Percentiles rank a stretch among this genome's conserved stretches.
phyloP scores from a whole-genome alignment of 495 filamentous ascomycete species.

The Endocarpon pusillum region DNA sequence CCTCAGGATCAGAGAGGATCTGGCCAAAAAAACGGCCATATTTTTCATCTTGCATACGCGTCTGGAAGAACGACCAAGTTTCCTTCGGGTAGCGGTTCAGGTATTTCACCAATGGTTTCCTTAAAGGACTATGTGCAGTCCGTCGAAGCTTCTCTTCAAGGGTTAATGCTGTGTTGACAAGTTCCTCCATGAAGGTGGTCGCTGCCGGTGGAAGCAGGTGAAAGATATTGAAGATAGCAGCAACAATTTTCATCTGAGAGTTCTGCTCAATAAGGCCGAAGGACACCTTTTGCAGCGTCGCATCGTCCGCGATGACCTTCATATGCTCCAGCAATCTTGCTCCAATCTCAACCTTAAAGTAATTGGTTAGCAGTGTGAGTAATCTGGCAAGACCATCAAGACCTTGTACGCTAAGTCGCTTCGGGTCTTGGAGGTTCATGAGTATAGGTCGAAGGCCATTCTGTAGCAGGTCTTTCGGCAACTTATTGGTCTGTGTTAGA shows the following conservation, averaged over 20 bases:
- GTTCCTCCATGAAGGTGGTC: slow-evolving; percentile 71
- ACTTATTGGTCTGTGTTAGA: slow-evolving; percentile 69
- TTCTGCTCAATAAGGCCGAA: slow-evolving; percentile 90
- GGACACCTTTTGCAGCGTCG: slow-evolving; percentile 68
- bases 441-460: slow-evolving; percentile 86
- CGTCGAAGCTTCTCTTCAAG: slow-evolving; percentile 73
- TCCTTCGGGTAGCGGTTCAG: slow-evolving; percentile 85
- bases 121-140: slow-evolving; percentile 86
- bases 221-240: slow-evolving; percentile 89
- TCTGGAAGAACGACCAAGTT: slow-evolving; percentile 59
- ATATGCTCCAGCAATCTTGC: slow-evolving; percentile 80
- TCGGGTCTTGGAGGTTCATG: slow-evolving; percentile 87
- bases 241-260: slow-evolving; percentile 76
- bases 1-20: slow-evolving; percentile 60
- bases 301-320: slow-evolving; percentile 71
- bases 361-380: slow-evolving; percentile 80
- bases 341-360: slow-evolving; percentile 98
- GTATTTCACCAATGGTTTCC: slow-evolving; percentile 83
- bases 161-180: slow-evolving; percentile 76
- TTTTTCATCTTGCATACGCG: slow-evolving; percentile 58
- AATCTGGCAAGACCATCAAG: slow-evolving; percentile 83
- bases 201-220: slow-evolving; percentile 82
- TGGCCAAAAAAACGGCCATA: slow-evolving; percentile 94
- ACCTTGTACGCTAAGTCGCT: slow-evolving; percentile 73
- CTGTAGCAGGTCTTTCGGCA: slow-evolving; percentile 90